Base-by-base conservation (phyloP, 2,329 filamentous ascomycete species). In the Exophiala calicioides region DNA sequence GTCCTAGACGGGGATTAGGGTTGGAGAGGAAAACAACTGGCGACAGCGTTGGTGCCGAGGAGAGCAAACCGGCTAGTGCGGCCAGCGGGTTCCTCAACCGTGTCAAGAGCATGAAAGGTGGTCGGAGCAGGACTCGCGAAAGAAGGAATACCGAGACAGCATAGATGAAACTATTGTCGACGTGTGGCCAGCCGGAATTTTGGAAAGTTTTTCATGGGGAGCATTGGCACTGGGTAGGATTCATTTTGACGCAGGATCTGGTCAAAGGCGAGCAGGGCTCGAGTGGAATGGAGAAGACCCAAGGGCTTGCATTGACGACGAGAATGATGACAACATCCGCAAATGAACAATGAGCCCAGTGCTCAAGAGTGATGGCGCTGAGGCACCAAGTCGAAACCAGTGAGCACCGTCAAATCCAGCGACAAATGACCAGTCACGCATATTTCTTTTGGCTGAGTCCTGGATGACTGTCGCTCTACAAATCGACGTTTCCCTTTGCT, bases 51-150 rank as follows among this genome's bases (percentile, higher is more conserved):
- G 57, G 54, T 45, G 65, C 65, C 55, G 68, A 66, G 45, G 72
- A 73, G 47, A 73, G 70, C 29, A 68, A 67, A 55, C 63, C 65
- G 57, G 65, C 69, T 57, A 72, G 74, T 62, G 66, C 66, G 36
- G 70, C 72, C 33, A 78, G 79, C 35, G 85, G 87, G 2, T 84
- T 94, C 53, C 65, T 94, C 52, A 86, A 80, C 41, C 80, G 88
- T 44, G 88, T 93, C 72, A 90, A 88, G 77, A 89, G 85, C 67
- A 70, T 93, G 68, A 90, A 88, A 42, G 81, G 81, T 39, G 81
- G 81, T 23, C 77, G 83, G 55, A 75, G 80, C 59, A 61, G 65
- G 3, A 64, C 67, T 26, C 68, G 69, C 3, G 69, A 71, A 56
- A 61, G 69, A 47, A 64, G 67, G 34, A 55, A 55, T 21, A 55